Percentiles rank a stretch among this genome's conserved stretches.
Evolutionary conservation across 176 grass and related monocot genomes (phyloP).

Genomic region (Puccinellia tenuiflora): DNA sequence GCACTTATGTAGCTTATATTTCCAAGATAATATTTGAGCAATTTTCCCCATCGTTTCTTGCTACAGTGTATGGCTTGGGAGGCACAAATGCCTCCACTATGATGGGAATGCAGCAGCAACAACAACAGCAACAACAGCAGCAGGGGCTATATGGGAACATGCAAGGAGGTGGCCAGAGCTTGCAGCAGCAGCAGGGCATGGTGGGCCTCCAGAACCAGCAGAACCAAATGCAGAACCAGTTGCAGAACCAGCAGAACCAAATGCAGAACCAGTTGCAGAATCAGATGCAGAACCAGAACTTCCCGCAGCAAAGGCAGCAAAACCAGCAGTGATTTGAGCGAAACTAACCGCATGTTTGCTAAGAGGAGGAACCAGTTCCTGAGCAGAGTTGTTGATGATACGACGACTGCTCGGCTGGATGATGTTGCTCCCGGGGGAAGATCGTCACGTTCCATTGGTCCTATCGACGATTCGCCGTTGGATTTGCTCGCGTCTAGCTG

Average conservation of each 20-base stretch:
- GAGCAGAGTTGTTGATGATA: neutral
- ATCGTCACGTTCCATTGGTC: neutral
- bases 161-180: constrained; percentile 53
- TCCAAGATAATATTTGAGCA: neutral
- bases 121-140: constrained; percentile 39
- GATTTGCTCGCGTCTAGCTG: neutral
- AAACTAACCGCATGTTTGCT: neutral
- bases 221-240: constrained; percentile 4
- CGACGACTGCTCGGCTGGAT: neutral
- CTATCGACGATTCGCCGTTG: neutral
- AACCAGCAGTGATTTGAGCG: constrained; percentile 55
- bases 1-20: neutral
- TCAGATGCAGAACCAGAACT: constrained; percentile 31
- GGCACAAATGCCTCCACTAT: constrained; percentile 50
- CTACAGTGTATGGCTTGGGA: constrained; percentile 77
- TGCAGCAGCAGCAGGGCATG: constrained; percentile 74
- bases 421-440: neutral
- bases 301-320: constrained; percentile 77
- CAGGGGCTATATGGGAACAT: constrained; percentile 77
- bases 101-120: constrained; percentile 66
- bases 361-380: neutral
- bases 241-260: constrained; percentile 54
- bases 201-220: constrained; percentile 61
- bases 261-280: neutral
- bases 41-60: neutral